phyloP scores from a whole-genome alignment of 371 early-diverging fungal species.

The Apophysomyces sp. region DNA sequence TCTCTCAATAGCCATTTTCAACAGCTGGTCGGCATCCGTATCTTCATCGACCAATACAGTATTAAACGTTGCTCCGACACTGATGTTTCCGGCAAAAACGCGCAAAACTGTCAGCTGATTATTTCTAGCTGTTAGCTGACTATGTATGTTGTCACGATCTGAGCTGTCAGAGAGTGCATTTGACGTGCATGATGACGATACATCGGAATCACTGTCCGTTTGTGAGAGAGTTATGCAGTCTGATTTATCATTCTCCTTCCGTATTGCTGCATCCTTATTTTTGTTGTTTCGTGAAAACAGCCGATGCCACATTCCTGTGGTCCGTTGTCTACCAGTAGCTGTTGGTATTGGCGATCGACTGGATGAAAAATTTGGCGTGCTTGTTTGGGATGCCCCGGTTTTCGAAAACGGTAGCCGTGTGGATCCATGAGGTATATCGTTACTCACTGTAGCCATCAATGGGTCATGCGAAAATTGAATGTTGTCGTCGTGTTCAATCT shows the following conservation, averaged over 20 bases:
- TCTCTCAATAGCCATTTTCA: conserved; percentile 43
- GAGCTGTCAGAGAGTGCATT: neutral
- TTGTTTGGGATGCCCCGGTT: neutral
- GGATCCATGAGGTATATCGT: neutral
- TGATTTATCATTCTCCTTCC: neutral
- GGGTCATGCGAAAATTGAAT: neutral
- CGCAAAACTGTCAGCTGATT: conserved; percentile 26
- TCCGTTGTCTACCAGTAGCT: neutral
- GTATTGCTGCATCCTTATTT: neutral
- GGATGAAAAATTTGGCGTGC: neutral
- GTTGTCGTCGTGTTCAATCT: conserved; percentile 5
- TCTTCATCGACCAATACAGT: conserved; percentile 46
- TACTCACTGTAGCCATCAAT: neutral
- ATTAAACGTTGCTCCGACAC: conserved; percentile 52
- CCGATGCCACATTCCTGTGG: conserved; percentile 19
- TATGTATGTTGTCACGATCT: neutral
- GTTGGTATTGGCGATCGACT: neutral
- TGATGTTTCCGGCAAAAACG: conserved; percentile 54
- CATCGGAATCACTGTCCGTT: neutral
- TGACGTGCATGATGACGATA: neutral
- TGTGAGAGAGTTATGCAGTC: neutral
- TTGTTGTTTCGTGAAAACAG: conserved; percentile 37
- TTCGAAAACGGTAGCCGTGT: neutral
- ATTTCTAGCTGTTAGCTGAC: conserved; percentile 2
- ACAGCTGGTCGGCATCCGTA: conserved; percentile 43